Evolutionary conservation across 2,329 filamentous ascomycete species (phyloP).

Genomic region (Neofusicoccum umdonicola): DNA sequence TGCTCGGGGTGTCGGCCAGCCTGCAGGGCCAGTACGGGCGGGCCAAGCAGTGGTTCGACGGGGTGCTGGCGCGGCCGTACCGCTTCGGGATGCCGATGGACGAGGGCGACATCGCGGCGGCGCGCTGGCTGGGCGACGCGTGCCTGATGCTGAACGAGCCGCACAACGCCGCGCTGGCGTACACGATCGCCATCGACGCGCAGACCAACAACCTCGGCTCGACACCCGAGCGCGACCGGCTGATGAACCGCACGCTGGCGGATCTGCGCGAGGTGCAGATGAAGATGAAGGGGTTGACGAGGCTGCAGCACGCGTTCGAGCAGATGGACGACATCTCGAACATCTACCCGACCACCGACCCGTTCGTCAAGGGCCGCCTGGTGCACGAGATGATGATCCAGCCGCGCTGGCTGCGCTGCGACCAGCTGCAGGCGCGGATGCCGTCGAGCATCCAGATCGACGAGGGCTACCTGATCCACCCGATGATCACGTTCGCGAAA

Average conservation of each 20-base stretch:
- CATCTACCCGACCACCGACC: background rate
- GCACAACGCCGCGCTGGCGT: constrained; percentile 29
- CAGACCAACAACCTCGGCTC: background rate
- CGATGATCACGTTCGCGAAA: constrained; percentile 23
- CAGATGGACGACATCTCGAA: background rate
- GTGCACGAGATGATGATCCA: background rate
- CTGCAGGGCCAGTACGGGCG: constrained; percentile 28
- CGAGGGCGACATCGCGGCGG: constrained; percentile 33
- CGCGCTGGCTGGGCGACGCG: constrained; percentile 33
- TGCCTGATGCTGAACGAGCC: constrained; percentile 31
- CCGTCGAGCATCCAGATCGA: constrained; percentile 14
- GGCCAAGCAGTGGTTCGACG: constrained; percentile 31
- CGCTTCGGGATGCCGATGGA: constrained; percentile 24
- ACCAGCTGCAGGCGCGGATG: background rate
- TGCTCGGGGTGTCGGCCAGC: constrained; percentile 29
- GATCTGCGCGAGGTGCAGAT: background rate
- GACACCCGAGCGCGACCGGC: background rate
- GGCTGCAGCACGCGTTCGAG: background rate
- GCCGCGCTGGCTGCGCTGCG: background rate
- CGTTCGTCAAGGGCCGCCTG: background rate
- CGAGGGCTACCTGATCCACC: constrained; percentile 25
- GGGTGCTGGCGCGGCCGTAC: constrained; percentile 27
- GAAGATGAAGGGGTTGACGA: background rate
- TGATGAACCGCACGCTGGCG: background rate
- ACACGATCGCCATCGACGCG: constrained; percentile 30